Percentiles rank a stretch among this genome's conserved stretches.
Conservation (phyloP, 208 protist genomes). For the Trypanosoma avium region DNA sequence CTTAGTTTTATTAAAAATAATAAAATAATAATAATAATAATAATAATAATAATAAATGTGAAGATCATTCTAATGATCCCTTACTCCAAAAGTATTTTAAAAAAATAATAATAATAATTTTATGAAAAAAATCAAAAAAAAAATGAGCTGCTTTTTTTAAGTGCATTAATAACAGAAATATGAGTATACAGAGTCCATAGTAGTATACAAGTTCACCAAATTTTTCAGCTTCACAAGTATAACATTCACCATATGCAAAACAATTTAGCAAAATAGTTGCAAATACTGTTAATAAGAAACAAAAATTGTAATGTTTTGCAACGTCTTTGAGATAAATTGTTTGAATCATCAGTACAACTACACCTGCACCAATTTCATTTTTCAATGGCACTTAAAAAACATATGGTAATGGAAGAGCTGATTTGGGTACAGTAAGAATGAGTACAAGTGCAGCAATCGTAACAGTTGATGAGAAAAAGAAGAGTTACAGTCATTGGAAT, state of each 20-base stretch:
- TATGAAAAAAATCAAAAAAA: not conserved
- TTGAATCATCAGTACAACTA: conserved; percentile 58
- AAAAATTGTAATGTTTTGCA: conserved; percentile 80
- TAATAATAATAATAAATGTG: no score
- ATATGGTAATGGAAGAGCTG: conserved; percentile 45
- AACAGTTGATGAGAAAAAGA: conserved; percentile 44
- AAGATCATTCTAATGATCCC: no score
- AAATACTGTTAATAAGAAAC: conserved; percentile 39
- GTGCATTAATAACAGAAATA: conserved; percentile 55
- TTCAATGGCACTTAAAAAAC: conserved; percentile 45
- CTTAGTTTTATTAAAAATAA: no score
- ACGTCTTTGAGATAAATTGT: conserved; percentile 68
- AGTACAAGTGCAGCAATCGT: conserved; percentile 36
- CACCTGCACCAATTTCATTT: conserved; percentile 59
- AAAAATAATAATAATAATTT: no score
- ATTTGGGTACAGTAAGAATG: conserved; percentile 40
- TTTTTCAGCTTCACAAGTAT: conserved; percentile 50
- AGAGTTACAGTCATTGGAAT: conserved; percentile 66
- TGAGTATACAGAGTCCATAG: conserved; percentile 51
- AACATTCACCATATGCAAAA: conserved; percentile 65
- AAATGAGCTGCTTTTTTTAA: conserved; percentile 1
- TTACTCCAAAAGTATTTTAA: no score
- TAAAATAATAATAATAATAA: no score
- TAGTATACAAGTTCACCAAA: conserved; percentile 44
- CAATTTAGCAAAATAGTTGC: conserved; percentile 61